phyloP scores from a whole-genome alignment of 2,329 filamentous ascomycete species.

The Alternaria infectoria region DNA sequence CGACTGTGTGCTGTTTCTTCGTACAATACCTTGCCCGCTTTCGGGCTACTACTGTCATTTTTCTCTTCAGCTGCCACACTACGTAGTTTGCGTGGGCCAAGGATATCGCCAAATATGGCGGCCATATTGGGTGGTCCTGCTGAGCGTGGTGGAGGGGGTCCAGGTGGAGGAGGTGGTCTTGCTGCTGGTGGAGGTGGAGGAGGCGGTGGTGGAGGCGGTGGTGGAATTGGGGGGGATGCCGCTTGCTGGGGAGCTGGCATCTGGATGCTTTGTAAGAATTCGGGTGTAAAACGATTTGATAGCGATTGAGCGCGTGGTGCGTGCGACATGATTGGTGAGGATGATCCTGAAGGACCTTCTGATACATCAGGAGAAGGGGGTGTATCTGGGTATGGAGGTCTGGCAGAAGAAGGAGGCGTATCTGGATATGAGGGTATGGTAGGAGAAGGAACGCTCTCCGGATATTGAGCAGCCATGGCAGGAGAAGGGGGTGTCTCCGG shows the following conservation, averaged over 20 bases:
- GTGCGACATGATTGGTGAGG: neutral
- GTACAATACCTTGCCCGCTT: slow-evolving; percentile 3
- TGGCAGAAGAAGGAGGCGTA: neutral
- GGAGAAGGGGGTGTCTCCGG: no score
- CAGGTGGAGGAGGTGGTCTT: neutral
- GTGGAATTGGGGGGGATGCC: neutral
- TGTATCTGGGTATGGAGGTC: neutral
- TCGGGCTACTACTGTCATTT: neutral
- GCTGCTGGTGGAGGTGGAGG: neutral
- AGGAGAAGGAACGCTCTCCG: neutral
- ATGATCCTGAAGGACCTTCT: neutral
- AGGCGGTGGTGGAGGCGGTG: neutral
- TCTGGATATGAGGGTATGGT: neutral
- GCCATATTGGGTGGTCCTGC: neutral
- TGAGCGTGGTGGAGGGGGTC: neutral
- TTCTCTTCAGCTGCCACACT: slow-evolving; percentile 2
- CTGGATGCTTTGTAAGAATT: neutral
- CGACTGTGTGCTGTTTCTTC: slow-evolving; percentile 15
- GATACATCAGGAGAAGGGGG: neutral
- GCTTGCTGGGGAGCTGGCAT: neutral
- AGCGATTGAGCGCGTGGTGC: neutral
- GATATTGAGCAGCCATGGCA: no score
- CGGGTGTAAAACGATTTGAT: neutral
- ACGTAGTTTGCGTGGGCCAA: neutral
- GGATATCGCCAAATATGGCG: slow-evolving; percentile 1